Conservation (phyloP, 1,284 basidiomycete species). For the Anthracocystis setariae region DNA sequence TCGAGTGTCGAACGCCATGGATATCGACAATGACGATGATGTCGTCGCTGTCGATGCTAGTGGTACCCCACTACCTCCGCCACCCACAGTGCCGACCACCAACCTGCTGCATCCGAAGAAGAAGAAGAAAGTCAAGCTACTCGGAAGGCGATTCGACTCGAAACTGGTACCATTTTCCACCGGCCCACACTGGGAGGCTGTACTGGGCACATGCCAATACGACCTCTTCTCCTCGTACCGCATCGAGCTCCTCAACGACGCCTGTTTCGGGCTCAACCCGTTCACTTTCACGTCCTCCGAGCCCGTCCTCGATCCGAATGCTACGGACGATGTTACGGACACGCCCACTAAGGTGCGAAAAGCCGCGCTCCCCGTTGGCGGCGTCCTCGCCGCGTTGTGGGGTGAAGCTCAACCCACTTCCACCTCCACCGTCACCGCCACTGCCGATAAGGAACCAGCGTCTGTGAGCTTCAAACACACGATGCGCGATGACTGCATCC, state of each 20-base stretch:
- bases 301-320: conserved; percentile 6
- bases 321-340: conserved; percentile 2
- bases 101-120: conserved; percentile 55
- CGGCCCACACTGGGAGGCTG: conserved; percentile 63
- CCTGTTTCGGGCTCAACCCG: conserved; percentile 59
- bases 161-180: conserved; percentile 63
- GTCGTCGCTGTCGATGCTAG: conserved; percentile 48
- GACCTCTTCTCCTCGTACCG: conserved; percentile 58
- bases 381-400: conserved; percentile 42
- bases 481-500: conserved; percentile 44
- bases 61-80: conserved; percentile 25
- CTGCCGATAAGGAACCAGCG: not conserved
- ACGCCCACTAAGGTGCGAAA: conserved; percentile 21
- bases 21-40: conserved; percentile 41
- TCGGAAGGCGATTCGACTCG: conserved; percentile 61
- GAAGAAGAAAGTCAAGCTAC: conserved; percentile 62
- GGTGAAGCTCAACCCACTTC: conserved; percentile 15
- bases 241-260: conserved; percentile 62
- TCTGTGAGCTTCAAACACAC: conserved; percentile 22
- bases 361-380: conserved; percentile 23
- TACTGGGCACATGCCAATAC: conserved; percentile 47
- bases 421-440: not conserved
- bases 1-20: conserved; percentile 9
- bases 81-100: conserved; percentile 6
- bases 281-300: conserved; percentile 54